Percentiles rank a stretch among this genome's conserved stretches.
Conservation (phyloP, 164 flowering plant species). For the Liriodendron chinense region DNA sequence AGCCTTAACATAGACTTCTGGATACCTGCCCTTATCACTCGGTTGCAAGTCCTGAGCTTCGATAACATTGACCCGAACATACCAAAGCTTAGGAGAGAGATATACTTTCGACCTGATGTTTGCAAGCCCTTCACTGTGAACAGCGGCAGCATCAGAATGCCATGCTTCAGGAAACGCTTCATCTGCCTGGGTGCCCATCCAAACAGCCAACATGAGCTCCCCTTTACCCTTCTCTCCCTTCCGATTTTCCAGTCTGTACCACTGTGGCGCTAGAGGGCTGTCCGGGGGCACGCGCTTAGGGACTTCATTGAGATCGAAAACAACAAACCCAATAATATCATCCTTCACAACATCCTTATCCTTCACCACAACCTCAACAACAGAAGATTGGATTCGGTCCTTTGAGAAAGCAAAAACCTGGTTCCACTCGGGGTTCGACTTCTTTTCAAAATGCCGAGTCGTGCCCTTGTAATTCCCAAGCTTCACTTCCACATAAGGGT, state of each 20-base stretch:
- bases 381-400: conserved; percentile 71
- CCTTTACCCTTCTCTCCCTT: conserved; percentile 38
- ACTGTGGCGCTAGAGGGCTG: conserved; percentile 58
- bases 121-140: conserved; percentile 27
- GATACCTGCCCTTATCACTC: conserved; percentile 23
- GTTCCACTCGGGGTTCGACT: conserved; percentile 33
- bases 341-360: conserved; percentile 60
- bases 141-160: conserved; percentile 30
- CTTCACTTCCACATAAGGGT: conserved; percentile 32
- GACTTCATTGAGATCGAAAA: conserved; percentile 43
- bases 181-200: conserved; percentile 73
- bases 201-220: conserved; percentile 59
- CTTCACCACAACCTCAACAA: conserved; percentile 65
- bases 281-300: conserved; percentile 60
- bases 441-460: conserved; percentile 26
- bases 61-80: conserved; percentile 49
- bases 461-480: conserved; percentile 28
- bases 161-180: conserved; percentile 40
- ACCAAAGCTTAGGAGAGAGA: conserved; percentile 59
- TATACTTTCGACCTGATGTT: conserved; percentile 50
- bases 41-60: conserved; percentile 53
- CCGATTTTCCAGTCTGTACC: conserved; percentile 49
- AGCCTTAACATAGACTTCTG: conserved; percentile 38
- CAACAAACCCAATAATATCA: conserved; percentile 36
- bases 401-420: conserved; percentile 92